Evolutionary conservation across 164 flowering plant species (phyloP), one percentile per base, ranked within the genome.

Genomic region (Brasenia schreberi): DNA sequence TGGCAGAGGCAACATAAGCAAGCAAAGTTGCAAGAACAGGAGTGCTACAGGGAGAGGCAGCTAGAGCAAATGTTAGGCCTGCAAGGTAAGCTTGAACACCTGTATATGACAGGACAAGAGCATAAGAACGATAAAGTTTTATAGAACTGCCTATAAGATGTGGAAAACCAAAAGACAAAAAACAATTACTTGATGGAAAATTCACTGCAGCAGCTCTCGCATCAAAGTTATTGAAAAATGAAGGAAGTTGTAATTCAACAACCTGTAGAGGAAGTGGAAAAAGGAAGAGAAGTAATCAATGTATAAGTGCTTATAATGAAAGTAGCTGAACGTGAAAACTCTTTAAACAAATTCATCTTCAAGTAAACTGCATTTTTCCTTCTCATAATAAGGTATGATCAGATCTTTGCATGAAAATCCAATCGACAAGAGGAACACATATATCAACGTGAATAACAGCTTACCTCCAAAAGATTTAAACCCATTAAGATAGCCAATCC

Each of bases 61-160:
- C 98, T 67, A 94, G 78, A 67, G 98, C 97, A 82, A 93, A 93
- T 53, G 98, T 84, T 39, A 93, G 95, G 62, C 98, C 98, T 69
- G 98, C 97, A 72, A 90, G 72, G 75, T 93, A 93, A 64, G 97
- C 96, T 82, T 93, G 98, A 68, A 90, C 96, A 77, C 98, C 97
- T 94, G 70, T 59, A 33, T 63, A 1, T 43, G 10, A 11, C 1
- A 44, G 52, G 10, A 44, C 0, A 44, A 44, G 52, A 44, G 52
- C 52, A 6, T 11, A 44, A 44, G 10, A 11, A 44, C 10, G 52
- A 44, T 44, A 6, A 44, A 44, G 10, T 11, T 44, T 44, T 44
- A 44, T 44, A 44, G n/a, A 44, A 6, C 52, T 44, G 10, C 52
- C 5, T 11, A 44, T 6, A 44, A 6, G 10, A 44, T 44, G 10